phyloP scores from a whole-genome alignment of 1,284 basidiomycete genomes.

The Moniliella sp. region DNA sequence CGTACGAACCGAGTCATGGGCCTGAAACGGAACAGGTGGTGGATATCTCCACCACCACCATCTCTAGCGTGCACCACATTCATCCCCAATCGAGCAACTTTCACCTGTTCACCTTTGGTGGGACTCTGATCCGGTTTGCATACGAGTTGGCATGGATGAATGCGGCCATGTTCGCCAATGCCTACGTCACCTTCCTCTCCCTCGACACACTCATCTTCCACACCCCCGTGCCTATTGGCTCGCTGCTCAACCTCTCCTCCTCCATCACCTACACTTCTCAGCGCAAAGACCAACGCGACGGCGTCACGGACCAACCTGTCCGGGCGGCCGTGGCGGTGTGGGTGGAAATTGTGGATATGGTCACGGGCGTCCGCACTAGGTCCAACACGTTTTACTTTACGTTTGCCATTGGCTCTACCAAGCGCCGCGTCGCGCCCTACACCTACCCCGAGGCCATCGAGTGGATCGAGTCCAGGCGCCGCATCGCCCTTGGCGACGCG shows the following conservation, averaged over 20 bases:
- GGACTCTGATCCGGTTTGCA: slow-evolving; percentile 20
- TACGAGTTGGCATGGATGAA: slow-evolving; percentile 34
- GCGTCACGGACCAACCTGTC: too few species aligned
- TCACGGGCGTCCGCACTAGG: slow-evolving; percentile 9
- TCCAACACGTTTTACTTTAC: slow-evolving; percentile 26
- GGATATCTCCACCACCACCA: slow-evolving; percentile 13
- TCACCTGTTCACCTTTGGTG: slow-evolving; percentile 13
- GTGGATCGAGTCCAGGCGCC: slow-evolving; percentile 21
- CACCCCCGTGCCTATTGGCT: slow-evolving; percentile 21
- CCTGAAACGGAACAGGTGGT: slow-evolving; percentile 7
- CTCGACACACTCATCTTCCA: slow-evolving; percentile 28
- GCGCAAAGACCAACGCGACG: slow-evolving; percentile 1
- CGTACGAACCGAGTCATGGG: too few species aligned
- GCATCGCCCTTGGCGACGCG: slow-evolving; percentile 3
- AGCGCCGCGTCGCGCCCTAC: slow-evolving; percentile 2
- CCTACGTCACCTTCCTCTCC: slow-evolving; percentile 31
- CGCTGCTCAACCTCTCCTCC: slow-evolving; percentile 17
- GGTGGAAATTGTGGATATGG: slow-evolving; percentile 17
- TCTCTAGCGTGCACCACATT: slow-evolving; percentile 22
- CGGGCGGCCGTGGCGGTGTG: slow-evolving; percentile 16
- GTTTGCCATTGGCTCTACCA: slow-evolving; percentile 13
- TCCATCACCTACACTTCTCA: neutral
- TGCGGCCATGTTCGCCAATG: slow-evolving; percentile 9
- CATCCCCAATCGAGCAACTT: slow-evolving; percentile 23
- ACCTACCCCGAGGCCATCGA: slow-evolving; percentile 22